Base-by-base conservation (phyloP, 441 rosid genomes). In the Croton setiger region DNA sequence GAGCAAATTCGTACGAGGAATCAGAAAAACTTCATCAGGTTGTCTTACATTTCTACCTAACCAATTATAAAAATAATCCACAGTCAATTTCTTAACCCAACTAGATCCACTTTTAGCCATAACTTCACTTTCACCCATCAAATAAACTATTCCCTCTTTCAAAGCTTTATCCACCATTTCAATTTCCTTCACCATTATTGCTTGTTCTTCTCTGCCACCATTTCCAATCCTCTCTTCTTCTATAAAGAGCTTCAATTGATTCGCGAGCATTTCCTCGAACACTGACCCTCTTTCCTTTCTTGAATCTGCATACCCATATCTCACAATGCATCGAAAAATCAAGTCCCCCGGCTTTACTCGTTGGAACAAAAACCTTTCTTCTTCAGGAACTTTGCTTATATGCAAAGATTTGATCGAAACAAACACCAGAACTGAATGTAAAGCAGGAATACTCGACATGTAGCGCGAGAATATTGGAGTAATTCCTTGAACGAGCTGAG, bases 351-450 rank as follows among this genome's bases (percentile, higher is more conserved):
- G 60, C 7, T 44, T 72, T 2, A 76, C 76, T 17, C 71, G 8
- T 21, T 64, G 71, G 60, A 76, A 76, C 62, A 69, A 35, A 62
- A 69, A 75, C 12, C 67, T 4, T 20, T 75, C 67, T 5, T 75
- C 71, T 0, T 54, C n/a, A 0, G 45, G 11, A 2, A 70, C 58
- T 60, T 21, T 64, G 18, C 67, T 53, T 0, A 75, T 53, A 0
- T 63, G 74, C 7, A 64, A 0, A 0, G 37, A 56, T 31, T 69
- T 74, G n/a, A 69, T 64, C 0, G 78, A 66, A n/a, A 78, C 68
- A 20, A 78, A 74, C 1, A 78, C 75, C 3, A 74, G 64, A 15
- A 78, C 67, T 4, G 71, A 70, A 54, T 74, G 78, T 5, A 74
- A 21, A 27, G 78, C 15, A 0, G 70, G 67, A 36, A 78, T 52